Conservation (phyloP, 2,329 filamentous ascomycete genomes). For the Cercospora berteroae region DNA sequence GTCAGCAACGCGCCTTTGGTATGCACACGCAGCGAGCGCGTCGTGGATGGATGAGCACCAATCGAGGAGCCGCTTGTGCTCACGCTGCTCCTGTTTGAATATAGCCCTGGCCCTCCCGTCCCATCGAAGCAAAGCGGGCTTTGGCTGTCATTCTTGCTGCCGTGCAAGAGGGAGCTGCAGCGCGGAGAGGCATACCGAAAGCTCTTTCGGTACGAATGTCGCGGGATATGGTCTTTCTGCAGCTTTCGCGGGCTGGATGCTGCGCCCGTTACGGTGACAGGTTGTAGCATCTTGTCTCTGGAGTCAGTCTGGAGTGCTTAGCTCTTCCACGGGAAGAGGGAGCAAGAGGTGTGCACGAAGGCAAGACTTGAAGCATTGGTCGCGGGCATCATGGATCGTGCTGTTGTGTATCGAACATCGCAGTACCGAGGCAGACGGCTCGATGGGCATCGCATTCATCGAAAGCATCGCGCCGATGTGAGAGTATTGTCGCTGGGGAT, state of each 20-base stretch:
- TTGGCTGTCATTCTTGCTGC: neutral
- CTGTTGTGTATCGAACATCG: neutral
- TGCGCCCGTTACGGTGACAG: neutral
- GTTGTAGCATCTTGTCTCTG: neutral
- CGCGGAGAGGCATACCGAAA: neutral
- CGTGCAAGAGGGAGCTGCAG: neutral
- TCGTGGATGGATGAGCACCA: conserved; percentile 1
- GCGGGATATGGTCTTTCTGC: neutral
- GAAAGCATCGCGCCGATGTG: neutral
- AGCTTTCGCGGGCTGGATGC: neutral
- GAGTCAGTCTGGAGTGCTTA: neutral
- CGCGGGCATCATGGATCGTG: neutral
- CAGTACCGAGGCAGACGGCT: neutral
- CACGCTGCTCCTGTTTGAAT: conserved; percentile 6
- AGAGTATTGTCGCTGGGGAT: neutral
- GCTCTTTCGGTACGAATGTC: neutral
- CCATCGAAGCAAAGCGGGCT: neutral
- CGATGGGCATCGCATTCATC: neutral
- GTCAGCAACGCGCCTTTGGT: conserved; percentile 27
- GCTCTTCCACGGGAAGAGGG: neutral
- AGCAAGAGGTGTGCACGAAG: neutral
- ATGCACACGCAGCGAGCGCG: conserved; percentile 18
- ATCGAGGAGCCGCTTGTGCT: conserved; percentile 1
- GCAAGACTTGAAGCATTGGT: neutral
- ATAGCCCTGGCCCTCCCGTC: neutral